Percentiles rank a stretch among this genome's conserved stretches.
Evolutionary conservation across 805 yeast genomes (phyloP).

Genomic region (Starmera amethionina): DNA sequence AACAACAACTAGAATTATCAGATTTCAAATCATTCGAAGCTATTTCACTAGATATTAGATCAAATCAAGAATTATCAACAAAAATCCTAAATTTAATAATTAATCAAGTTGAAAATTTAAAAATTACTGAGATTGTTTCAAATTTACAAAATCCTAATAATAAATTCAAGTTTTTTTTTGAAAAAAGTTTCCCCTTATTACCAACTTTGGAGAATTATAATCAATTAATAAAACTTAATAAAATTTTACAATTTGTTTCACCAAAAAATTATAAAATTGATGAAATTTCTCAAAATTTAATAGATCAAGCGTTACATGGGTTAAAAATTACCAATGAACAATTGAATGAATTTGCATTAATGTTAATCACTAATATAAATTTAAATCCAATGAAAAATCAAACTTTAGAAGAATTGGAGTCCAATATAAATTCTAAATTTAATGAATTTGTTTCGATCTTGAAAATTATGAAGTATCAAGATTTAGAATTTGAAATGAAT

Average conservation of each 20-base stretch:
- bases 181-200: constrained; percentile 9
- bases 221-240: constrained; percentile 6
- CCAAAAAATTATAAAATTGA: constrained; percentile 2
- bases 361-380: constrained; percentile 1
- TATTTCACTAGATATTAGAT: constrained; percentile 1
- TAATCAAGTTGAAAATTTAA: neutral
- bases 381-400: constrained; percentile 4
- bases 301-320: constrained; percentile 12
- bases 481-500: constrained; percentile 3
- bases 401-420: constrained; percentile 1
- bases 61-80: constrained; percentile 3
- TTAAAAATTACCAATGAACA: constrained; percentile 5
- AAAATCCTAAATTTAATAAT: constrained; percentile 3
- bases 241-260: constrained; percentile 5
- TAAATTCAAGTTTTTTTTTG: neutral
- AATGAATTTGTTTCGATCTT: constrained; percentile 5
- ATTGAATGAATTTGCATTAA: constrained; percentile 1
- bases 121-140: constrained; percentile 1
- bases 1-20: constrained; percentile 6
- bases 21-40: constrained; percentile 5
- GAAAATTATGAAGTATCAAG: constrained; percentile 5
- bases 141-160: neutral
- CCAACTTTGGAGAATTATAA: constrained; percentile 12
- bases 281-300: constrained; percentile 3
- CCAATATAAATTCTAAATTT: constrained; percentile 2